Base-by-base conservation (phyloP, 768 basidiomycete species). In the Kockovaella imperatae region DNA sequence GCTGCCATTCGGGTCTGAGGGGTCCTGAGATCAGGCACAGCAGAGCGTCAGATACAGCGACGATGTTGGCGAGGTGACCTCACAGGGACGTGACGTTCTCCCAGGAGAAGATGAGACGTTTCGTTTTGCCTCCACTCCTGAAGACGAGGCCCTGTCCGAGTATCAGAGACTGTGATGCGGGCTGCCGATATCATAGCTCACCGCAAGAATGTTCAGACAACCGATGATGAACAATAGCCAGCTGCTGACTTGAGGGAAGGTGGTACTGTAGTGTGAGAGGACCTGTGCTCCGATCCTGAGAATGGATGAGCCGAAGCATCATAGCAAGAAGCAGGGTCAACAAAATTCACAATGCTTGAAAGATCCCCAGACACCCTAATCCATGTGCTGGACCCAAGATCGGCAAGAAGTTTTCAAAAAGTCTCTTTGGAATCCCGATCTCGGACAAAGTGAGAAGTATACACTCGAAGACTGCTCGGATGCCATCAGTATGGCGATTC, bases 221-320 rank as follows among this genome's bases (percentile, higher is more conserved):
- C 88, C 89, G 49, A 93, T 64, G 43, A 87, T 78, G 75, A 93
- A 93, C 52, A 93, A 79, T 76, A 93, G 83, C 77, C 91, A 91
- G 39, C 84, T 87, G 4, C 87, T 77, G 53, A 88, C 88, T 64
- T 91, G 85, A 18, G 87, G 81, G 75, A 93, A 91, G 52, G 80
- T 81, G 60, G 87, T 82, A 50, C 89, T 86, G 69, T 82, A 76
- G 55, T 77, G 77, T 25, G 77, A 77, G 35, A 80, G 73, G 41
- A 78, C 74, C n/a, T 75, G 72, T 10, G 77, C 75, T 23, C 75
- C 75, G 78, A 74, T 86, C 30, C 68, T 70, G 31, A n/a, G 13
- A 40, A 34, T 30, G 41, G 39, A 29, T 41, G 15, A 29, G 8
- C 25, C 17, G n/a, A 35, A 31, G n/a, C 2, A 6, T 32, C 18